Evolutionary conservation across 1,284 basidiomycete genomes (phyloP).

Genomic region (Pisolithus thermaeus): DNA sequence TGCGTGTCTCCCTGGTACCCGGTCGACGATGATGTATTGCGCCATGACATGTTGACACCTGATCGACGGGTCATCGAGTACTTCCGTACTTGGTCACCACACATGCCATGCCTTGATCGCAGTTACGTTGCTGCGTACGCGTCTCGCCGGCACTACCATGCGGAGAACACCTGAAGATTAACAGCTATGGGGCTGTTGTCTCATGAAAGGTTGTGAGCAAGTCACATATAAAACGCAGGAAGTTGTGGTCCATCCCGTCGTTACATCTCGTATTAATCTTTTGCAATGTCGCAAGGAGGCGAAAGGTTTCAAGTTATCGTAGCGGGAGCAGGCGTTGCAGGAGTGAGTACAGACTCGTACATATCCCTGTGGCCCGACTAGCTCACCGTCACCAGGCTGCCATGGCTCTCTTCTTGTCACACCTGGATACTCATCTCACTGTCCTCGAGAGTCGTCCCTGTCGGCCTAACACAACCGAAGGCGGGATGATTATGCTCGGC

Average conservation of each 20-base stretch:
- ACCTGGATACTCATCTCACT: constrained; percentile 11
- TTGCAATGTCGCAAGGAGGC: background rate
- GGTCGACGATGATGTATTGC: too few species aligned
- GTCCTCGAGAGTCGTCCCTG: constrained; percentile 20
- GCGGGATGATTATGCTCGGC: constrained; percentile 25
- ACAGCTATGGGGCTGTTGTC: background rate
- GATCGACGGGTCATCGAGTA: too few species aligned
- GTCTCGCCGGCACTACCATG: constrained; percentile 13
- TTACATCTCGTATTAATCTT: background rate
- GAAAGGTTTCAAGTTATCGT: constrained; percentile 16
- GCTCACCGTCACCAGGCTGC: constrained; percentile 12
- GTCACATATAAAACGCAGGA: constrained; percentile 9
- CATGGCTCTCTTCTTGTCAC: constrained; percentile 25
- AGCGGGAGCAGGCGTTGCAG: constrained; percentile 22
- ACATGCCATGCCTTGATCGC: background rate
- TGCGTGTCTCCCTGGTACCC: too few species aligned
- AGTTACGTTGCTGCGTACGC: constrained; percentile 13
- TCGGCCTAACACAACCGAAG: constrained; percentile 15
- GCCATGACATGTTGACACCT: background rate
- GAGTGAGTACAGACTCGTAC: constrained; percentile 13
- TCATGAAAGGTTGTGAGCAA: too few species aligned
- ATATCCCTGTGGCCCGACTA: background rate
- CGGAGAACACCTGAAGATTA: background rate
- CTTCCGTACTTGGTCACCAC: background rate
- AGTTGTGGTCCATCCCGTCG: background rate